Evolutionary conservation across 2,329 filamentous ascomycete genomes (phyloP), one percentile per base, ranked within the genome.

Genomic region (Fusarium dimerum): DNA sequence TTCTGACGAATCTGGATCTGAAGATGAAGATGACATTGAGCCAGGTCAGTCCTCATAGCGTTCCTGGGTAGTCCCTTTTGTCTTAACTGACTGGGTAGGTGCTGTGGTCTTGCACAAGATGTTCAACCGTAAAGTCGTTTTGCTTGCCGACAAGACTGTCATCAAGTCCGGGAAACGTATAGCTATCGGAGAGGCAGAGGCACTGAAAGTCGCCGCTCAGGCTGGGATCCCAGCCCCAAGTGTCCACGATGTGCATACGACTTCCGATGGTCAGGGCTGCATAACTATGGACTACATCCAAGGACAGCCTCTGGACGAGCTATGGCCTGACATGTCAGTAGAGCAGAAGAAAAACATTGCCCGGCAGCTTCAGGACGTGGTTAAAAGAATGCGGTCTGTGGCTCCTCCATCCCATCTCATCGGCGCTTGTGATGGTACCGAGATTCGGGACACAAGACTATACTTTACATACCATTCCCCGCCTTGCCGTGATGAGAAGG

Each of bases 241-340:
- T 38, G 59, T 66, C 7, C 53, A 57, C 41, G 43, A 56, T 3
- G 51, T 43, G 32, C 32, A 61, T 30, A 45, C 26, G 8, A 56
- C 50, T 13, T 30, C 56, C 12, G 56, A 66, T 13, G 61, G 62
- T 20, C 18, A 43, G 43, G 18, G 34, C 16, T 20, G 2, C 5
- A 65, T 68, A 30, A 17, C 46, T 2, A 68, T 71, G 66, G 52
- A 50, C 5, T 66, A 66, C 30, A 51, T 68, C 16, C n/a, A 60
- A 41, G 65, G 68, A 3, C 40, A 66, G 43, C 41, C 54, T 5
- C 67, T 70, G 11, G 54, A 63, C n/a, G 48, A 62, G 13, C 18
- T 65, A 2, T 68, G 67, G 68, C 55, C 57, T 1, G 45, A 49
- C 32, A 60, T 68, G 51, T 59, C 59, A 1, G 29, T 15, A 2